These are phyloP conservation scores for Crinitomyces ghanaensis DNA, from an alignment of 805 yeast genomes.

Conservation along the genomic window DNA sequence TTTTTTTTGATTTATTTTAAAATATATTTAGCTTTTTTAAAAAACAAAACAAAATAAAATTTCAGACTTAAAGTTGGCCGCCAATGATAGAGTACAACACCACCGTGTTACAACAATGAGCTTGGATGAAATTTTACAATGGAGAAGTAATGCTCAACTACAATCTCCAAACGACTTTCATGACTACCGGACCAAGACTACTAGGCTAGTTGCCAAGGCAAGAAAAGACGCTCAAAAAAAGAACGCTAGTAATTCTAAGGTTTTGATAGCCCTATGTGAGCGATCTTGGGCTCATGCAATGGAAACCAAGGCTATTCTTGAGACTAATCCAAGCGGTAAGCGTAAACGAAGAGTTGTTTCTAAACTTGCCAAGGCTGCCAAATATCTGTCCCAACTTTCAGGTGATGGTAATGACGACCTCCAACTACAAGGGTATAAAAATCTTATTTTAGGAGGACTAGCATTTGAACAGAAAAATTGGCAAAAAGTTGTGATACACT, in stretches of 20 bases:
- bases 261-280: conserved; percentile 62
- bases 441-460: conserved; percentile 43
- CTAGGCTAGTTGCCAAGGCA: conserved; percentile 47
- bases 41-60: too few relatives aligned
- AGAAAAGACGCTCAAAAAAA: conserved; percentile 51
- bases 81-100: too few relatives aligned
- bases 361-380: conserved; percentile 55
- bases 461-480: conserved; percentile 46
- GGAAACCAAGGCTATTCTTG: conserved; percentile 47
- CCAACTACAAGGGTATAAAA: conserved; percentile 21
- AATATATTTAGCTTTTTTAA: too few relatives aligned
- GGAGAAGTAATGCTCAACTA: too few relatives aligned
- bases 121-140: too few relatives aligned
- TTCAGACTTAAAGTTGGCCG: too few relatives aligned
- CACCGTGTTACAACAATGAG: too few relatives aligned
- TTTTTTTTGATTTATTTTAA: too few relatives aligned
- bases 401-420: conserved; percentile 17
- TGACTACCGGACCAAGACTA: conserved; percentile 52
- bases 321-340: conserved; percentile 38
- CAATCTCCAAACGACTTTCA: conserved; percentile 57
- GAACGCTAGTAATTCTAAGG: conserved; percentile 35
- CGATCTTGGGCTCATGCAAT: conserved; percentile 61
- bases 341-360: conserved; percentile 44
- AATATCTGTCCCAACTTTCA: conserved; percentile 19
- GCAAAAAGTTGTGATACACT: conserved; percentile 38